These are phyloP conservation scores for Kwoniella sp. DNA, from an alignment of 768 basidiomycete species.

Conservation along the genomic window DNA sequence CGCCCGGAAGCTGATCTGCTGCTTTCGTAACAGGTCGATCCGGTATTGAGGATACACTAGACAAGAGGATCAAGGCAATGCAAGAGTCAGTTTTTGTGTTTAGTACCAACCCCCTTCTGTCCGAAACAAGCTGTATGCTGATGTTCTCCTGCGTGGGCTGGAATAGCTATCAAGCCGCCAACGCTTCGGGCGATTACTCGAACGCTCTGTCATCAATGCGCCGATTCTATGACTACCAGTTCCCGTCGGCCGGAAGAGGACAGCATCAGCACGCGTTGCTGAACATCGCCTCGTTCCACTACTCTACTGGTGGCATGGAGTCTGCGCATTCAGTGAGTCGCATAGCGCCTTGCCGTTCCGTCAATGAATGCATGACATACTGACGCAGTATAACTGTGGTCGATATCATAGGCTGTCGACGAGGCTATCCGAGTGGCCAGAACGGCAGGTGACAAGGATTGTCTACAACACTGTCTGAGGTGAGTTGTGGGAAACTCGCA, in stretches of 20 bases:
- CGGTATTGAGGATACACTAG: conserved; percentile 47
- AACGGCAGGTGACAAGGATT: conserved; percentile 51
- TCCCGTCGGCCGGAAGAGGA: conserved; percentile 45
- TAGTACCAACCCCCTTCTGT: too few relatives aligned
- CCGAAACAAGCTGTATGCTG: neutral
- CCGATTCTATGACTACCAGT: conserved; percentile 55
- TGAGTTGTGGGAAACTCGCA: conserved; percentile 8
- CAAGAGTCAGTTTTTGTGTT: conserved; percentile 49
- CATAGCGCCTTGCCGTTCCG: neutral
- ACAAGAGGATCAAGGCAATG: conserved; percentile 44
- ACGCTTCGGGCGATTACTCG: conserved; percentile 48
- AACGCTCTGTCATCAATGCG: conserved; percentile 45
- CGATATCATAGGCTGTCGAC: conserved; percentile 37
- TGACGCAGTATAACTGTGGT: neutral
- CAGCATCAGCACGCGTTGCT: conserved; percentile 56
- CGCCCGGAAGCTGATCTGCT: too few relatives aligned
- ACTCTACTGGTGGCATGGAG: conserved; percentile 49
- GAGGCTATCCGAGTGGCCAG: conserved; percentile 55
- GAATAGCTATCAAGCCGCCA: conserved; percentile 39
- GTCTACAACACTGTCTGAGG: conserved; percentile 53
- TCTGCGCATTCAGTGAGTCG: conserved; percentile 42
- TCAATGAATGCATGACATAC: neutral
- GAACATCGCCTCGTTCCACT: conserved; percentile 53
- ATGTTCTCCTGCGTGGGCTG: neutral
- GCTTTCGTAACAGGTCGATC: conserved; percentile 22